Evolutionary conservation across 495 filamentous ascomycete species (phyloP), one percentile per base, ranked within the genome.

Genomic region (Neurospora tetraspora): DNA sequence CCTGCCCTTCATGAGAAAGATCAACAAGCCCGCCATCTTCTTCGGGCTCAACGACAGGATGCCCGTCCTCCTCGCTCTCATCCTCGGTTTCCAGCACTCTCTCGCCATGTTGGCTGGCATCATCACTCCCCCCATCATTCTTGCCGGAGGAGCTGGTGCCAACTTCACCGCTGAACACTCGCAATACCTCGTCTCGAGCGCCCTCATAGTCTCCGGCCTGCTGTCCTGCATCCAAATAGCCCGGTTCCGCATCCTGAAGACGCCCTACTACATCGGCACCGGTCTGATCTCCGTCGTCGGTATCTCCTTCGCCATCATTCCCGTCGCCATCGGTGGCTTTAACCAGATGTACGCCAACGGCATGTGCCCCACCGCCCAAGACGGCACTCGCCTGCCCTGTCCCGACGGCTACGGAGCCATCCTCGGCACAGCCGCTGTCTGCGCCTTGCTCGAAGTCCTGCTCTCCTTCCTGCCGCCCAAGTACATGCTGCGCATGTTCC

Each of bases 271-370:
- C 75, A 81, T 97, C 74, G 94, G 94, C 42, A 97, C 94, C 0
- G 94, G 94, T 3, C 81, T 97, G 65, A 92, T 97, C 71, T 94
- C 92, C 2, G 93, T 97, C n/a, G 92, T 97, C 20, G 93, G 93
- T 68, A 92, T 92, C 36, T 94, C 91, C 1, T 97, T 97, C 80
- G 86, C 93, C 23, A 92, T 93, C 69, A 96, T 98, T 74, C 93
- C 94, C 8, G 90, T 97, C 20, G 92, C 93, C 11, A 86, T 87
- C 8, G 92, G 92, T 31, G 92, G 90, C 1, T 90, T 97, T 69
- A 73, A 80, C 11, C 93, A 97, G 76, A 97, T 97, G 93, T 97
- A 97, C 79, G 82, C 82, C 34, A 94, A 92, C 59, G 94, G 94
- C 23, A 87, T 83, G 79, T 97, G 94, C 73, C 92, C 92, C 1